Conservation (phyloP, 345 rosid genomes). For the Hirschfeldia incana region DNA sequence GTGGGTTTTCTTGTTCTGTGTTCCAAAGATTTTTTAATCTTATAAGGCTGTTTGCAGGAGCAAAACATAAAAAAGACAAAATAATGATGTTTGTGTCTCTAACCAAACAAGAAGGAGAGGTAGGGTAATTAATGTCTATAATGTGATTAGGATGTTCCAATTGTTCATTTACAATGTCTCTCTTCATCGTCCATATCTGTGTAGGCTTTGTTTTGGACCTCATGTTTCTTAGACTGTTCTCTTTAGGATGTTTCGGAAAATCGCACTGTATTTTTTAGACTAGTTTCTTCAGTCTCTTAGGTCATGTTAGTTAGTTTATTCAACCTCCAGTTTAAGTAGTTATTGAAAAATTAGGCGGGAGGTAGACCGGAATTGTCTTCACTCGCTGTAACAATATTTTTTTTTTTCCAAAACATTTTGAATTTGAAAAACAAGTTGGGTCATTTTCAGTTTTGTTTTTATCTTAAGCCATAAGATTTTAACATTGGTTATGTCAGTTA, state of each 20-base stretch:
- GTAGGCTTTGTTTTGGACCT: slow-evolving; percentile 24
- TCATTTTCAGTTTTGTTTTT: neutral
- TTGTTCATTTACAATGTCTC: slow-evolving; percentile 22
- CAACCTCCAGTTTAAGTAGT: neutral
- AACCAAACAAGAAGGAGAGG: too few relatives aligned
- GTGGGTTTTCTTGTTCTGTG: too few relatives aligned
- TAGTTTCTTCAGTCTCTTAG: neutral
- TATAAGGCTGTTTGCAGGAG: too few relatives aligned
- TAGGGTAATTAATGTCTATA: neutral
- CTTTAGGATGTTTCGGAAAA: slow-evolving; percentile 5
- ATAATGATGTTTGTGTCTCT: too few relatives aligned
- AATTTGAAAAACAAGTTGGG: slow-evolving; percentile 14
- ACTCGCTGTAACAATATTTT: neutral
- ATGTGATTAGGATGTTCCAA: slow-evolving; percentile 38
- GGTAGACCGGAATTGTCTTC: neutral
- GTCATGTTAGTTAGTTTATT: neutral
- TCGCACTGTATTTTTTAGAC: slow-evolving; percentile 1
- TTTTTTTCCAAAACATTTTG: neutral
- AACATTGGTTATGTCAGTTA: neutral
- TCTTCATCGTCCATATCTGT: slow-evolving; percentile 19
- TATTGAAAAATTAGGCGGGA: slow-evolving; percentile 5
- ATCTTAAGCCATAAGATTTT: too few relatives aligned
- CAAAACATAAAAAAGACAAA: too few relatives aligned
- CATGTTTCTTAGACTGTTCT: slow-evolving; percentile 18
- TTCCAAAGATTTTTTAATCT: too few relatives aligned